A percentile compares a stretch with the other conserved stretches of the same genome.
Evolutionary conservation across 306 rosid species (phyloP).

Genomic region (Cucurbita maxima): DNA sequence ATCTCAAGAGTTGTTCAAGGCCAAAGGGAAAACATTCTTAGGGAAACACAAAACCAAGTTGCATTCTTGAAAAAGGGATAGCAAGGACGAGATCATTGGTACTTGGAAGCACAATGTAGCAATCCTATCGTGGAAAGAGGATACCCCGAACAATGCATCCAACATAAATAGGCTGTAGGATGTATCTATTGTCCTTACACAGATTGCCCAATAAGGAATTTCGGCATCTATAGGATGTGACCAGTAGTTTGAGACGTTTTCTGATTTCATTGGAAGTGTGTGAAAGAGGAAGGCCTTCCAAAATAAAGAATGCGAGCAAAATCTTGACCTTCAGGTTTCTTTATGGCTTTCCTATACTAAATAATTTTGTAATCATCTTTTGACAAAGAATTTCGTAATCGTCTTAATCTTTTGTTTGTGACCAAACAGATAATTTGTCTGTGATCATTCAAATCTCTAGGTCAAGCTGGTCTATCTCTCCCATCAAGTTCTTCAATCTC

Average conservation of each 20-base stretch:
- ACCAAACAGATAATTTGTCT: neutral
- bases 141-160: neutral
- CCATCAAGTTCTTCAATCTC: neutral
- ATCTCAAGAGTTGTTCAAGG: neutral
- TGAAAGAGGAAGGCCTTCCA: neutral
- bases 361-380: neutral
- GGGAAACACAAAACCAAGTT: neutral
- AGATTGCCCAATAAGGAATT: neutral
- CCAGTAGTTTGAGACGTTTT: neutral
- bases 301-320: neutral
- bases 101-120: neutral
- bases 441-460: neutral
- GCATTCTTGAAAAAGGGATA: neutral
- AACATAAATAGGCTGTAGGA: neutral
- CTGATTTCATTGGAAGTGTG: neutral
- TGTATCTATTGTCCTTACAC: neutral
- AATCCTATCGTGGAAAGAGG: neutral
- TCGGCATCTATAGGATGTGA: neutral
- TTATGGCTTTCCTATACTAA: neutral
- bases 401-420: neutral
- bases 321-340: neutral
- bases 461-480: neutral
- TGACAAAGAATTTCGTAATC: neutral
- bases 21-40: neutral
- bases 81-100: neutral